Percentiles rank a stretch among this genome's conserved stretches.
Evolutionary conservation across 164 flowering plant species (phyloP).

Genomic region (Vitis labrusca): DNA sequence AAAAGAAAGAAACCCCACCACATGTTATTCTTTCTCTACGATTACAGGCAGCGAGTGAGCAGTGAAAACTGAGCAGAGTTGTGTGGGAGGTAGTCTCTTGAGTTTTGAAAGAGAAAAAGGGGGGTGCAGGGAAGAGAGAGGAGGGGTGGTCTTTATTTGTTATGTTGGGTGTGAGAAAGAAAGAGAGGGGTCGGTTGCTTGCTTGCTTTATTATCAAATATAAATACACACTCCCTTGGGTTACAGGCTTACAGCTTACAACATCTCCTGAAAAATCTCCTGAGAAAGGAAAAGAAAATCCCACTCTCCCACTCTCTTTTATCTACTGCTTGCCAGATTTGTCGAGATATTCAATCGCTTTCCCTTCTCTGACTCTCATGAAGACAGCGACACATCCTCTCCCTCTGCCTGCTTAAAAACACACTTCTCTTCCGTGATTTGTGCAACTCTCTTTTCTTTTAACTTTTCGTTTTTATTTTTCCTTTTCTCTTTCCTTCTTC

Average conservation of each 20-base stretch:
- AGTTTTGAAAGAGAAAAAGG: neutral
- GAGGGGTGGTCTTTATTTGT: neutral
- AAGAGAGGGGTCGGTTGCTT: neutral
- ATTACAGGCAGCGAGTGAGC: too few relatives aligned
- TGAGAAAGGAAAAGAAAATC: constrained; percentile 1
- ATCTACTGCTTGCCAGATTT: constrained; percentile 21
- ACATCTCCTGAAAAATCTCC: neutral
- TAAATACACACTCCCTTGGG: constrained; percentile 8
- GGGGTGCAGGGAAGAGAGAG: neutral
- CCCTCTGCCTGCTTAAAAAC: constrained; percentile 1
- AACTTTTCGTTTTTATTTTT: neutral
- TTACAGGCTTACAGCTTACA: neutral
- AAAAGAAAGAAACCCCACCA: constrained; percentile 9
- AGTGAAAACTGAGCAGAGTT: too few relatives aligned
- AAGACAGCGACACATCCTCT: constrained; percentile 42
- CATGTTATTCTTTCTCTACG: too few relatives aligned
- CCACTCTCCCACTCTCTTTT: neutral
- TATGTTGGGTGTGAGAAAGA: neutral
- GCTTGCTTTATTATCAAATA: constrained; percentile 4
- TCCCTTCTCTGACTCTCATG: constrained; percentile 46
- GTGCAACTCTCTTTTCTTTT: constrained; percentile 14
- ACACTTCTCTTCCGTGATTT: constrained; percentile 34
- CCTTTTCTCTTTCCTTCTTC: neutral
- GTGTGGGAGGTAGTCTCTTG: too few relatives aligned
- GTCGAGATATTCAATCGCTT: constrained; percentile 37